Evolutionary conservation across 2,329 filamentous ascomycete species (phyloP), one percentile per base, ranked within the genome.

Genomic region (Sphaceloma murrayae): DNA sequence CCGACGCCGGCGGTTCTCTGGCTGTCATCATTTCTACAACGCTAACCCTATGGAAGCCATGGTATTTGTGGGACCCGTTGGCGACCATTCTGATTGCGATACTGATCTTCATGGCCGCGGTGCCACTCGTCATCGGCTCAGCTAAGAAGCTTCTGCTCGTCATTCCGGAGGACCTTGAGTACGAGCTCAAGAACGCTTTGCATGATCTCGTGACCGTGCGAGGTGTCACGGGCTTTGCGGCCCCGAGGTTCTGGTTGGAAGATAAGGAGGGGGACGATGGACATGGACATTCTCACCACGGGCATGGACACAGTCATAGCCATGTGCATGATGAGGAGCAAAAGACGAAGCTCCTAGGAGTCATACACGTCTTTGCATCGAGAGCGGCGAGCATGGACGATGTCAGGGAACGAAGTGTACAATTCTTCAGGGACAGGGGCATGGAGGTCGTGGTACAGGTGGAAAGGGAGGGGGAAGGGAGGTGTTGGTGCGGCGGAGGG

Each of bases 41-140:
- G 1, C 70, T 96, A 16, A 94, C 93, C 0, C 82, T 93, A 58
- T 80, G 85, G 55, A 82, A 85, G 58, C 83, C 84, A 11, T 96
- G 89, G 87, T 76, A 85, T 5, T 86, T 89, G 17, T 98, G 89
- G 78, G 91, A 98, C 60, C 91, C 91, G 2, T 66, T 96, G 14
- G 91, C 91, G 0, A 95, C 89, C 0, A 93, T 88, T 61, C 73
- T 95, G 48, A 98, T 98, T 53, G 89, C 91, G 0, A 73, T 91
- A 18, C 72, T 98, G 34, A 98, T 98, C 52, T 88, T 95, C 60
- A 74, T 82, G n/a, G 94, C 88, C 6, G 85, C 91, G 0, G 77
- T 89, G 21, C 91, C 91, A 1, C 74, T 98, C 0, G 87, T 98
- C 16, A 78, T 78, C 49, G 86, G 83, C 11, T 87, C 85, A 1